Percentiles rank a stretch among this genome's conserved stretches.
Evolutionary conservation across 2,329 filamentous ascomycete genomes (phyloP).

Genomic region (Ceratocystis destructans): DNA sequence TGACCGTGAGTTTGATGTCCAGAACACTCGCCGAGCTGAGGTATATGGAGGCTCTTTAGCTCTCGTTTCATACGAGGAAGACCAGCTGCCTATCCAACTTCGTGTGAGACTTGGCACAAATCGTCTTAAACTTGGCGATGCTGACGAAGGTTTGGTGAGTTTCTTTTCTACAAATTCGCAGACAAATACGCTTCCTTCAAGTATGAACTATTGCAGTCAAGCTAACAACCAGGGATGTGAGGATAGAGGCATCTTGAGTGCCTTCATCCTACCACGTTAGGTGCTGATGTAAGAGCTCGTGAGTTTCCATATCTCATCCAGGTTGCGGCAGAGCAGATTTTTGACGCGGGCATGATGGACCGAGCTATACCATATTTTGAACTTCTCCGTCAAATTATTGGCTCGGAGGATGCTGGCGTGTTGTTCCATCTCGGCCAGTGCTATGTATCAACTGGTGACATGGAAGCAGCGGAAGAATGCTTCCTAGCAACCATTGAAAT

Average conservation of each 20-base stretch:
- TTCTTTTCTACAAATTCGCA: neutral
- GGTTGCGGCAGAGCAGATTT: conserved; percentile 43
- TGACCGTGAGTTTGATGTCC: conserved; percentile 78
- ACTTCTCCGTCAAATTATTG: conserved; percentile 36
- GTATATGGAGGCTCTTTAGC: conserved; percentile 47
- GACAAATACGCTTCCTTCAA: neutral
- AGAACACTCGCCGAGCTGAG: conserved; percentile 51
- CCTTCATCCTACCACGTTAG: conserved; percentile 46
- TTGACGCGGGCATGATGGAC: conserved; percentile 26
- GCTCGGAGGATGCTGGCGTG: conserved; percentile 38
- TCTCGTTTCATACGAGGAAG: conserved; percentile 41
- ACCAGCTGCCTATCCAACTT: conserved; percentile 67
- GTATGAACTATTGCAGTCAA: neutral
- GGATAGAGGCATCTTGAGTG: conserved; percentile 45
- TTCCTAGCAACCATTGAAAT: conserved; percentile 62
- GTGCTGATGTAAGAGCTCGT: conserved; percentile 8
- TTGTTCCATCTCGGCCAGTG: conserved; percentile 50
- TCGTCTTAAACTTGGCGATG: conserved; percentile 55
- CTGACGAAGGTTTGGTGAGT: conserved; percentile 61
- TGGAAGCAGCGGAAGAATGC: conserved; percentile 59
- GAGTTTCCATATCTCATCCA: conserved; percentile 70
- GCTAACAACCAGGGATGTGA: conserved; percentile 13
- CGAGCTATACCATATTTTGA: conserved; percentile 44
- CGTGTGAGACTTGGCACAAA: conserved; percentile 73
- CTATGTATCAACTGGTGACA: conserved; percentile 49